These are phyloP conservation scores for Aspergillus sparsus DNA, from an alignment of 495 filamentous ascomycete genomes.

Conservation along the genomic window DNA sequence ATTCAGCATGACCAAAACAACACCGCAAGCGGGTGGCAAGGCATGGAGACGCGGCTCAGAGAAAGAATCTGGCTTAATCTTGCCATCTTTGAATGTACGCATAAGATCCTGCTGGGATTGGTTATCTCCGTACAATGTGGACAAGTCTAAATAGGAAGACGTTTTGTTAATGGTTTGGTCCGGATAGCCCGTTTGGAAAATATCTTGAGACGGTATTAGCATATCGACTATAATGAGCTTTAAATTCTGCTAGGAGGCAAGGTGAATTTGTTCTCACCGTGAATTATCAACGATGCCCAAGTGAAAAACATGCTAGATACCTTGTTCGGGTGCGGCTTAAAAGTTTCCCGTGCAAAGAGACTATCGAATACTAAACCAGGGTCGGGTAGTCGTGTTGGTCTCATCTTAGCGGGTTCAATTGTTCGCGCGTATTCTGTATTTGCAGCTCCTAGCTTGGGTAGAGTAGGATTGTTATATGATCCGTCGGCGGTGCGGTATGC, in stretches of 20 bases:
- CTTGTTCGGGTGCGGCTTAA: slow-evolving; percentile 57
- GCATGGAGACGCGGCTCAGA: slow-evolving; percentile 56
- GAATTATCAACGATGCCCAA: slow-evolving; percentile 59
- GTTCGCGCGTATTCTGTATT: slow-evolving; percentile 57
- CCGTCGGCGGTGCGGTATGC: slow-evolving; percentile 72
- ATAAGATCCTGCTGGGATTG: slow-evolving; percentile 58
- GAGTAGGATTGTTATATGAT: slow-evolving; percentile 61
- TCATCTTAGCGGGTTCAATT: slow-evolving; percentile 52
- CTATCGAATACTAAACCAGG: slow-evolving; percentile 57
- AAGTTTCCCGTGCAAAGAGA: slow-evolving; percentile 53
- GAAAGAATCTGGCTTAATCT: slow-evolving; percentile 59
- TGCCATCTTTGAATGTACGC: slow-evolving; percentile 57
- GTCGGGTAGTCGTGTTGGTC: slow-evolving; percentile 54
- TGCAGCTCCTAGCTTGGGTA: slow-evolving; percentile 56
- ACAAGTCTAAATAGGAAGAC: slow-evolving; percentile 60
- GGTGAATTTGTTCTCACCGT: slow-evolving; percentile 35
- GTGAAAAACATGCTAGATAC: slow-evolving; percentile 61
- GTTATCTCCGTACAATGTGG: slow-evolving; percentile 59
- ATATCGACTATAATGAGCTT: slow-evolving; percentile 10
- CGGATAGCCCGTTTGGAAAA: slow-evolving; percentile 59
- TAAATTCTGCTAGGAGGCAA: background rate
- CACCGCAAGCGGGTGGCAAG: slow-evolving; percentile 58
- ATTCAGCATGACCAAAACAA: slow-evolving; percentile 59
- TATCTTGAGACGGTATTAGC: slow-evolving; percentile 34
- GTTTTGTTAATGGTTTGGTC: slow-evolving; percentile 56